These are phyloP conservation scores for Astragalus glycyphyllos DNA, from an alignment of 306 rosid species.

Conservation along the genomic window DNA sequence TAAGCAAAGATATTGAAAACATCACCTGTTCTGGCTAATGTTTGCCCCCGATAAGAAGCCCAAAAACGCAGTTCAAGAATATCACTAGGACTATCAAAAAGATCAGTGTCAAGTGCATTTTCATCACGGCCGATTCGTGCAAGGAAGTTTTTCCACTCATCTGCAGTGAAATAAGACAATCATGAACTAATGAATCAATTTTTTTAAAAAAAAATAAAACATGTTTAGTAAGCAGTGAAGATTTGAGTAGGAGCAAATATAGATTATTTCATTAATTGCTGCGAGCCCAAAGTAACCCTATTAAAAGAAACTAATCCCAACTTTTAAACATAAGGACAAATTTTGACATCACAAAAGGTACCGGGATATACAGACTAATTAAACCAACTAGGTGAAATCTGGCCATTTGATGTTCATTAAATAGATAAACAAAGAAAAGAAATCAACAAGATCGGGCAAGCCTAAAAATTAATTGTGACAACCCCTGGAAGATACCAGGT, in stretches of 20 bases:
- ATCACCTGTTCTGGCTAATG: slow-evolving; percentile 95
- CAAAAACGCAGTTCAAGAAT: slow-evolving; percentile 91
- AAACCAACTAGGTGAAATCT: not conserved
- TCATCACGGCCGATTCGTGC: slow-evolving; percentile 88
- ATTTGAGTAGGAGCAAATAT: not conserved
- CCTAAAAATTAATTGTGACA: not conserved
- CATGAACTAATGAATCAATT: not conserved
- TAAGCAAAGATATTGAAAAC: slow-evolving; percentile 10
- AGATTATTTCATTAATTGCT: slow-evolving; percentile 9
- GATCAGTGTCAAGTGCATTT: slow-evolving; percentile 64
- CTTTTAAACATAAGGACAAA: not conserved
- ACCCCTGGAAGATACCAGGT: not conserved
- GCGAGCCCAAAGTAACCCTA: not conserved
- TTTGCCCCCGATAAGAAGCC: slow-evolving; percentile 98
- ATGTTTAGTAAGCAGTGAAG: not conserved
- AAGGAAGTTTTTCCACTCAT: slow-evolving; percentile 96
- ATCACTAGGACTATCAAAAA: slow-evolving; percentile 63
- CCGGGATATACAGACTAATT: not conserved
- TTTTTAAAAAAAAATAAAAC: not conserved
- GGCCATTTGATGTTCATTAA: not conserved
- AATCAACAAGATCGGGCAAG: not conserved
- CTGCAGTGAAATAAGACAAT: slow-evolving; percentile 46
- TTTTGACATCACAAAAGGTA: slow-evolving; percentile 4
- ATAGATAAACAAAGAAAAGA: not conserved
- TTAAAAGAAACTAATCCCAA: not conserved